Evolutionary conservation across 768 basidiomycete species (phyloP), one percentile per base, ranked within the genome.

Genomic region (Rhodotorula diobovata): DNA sequence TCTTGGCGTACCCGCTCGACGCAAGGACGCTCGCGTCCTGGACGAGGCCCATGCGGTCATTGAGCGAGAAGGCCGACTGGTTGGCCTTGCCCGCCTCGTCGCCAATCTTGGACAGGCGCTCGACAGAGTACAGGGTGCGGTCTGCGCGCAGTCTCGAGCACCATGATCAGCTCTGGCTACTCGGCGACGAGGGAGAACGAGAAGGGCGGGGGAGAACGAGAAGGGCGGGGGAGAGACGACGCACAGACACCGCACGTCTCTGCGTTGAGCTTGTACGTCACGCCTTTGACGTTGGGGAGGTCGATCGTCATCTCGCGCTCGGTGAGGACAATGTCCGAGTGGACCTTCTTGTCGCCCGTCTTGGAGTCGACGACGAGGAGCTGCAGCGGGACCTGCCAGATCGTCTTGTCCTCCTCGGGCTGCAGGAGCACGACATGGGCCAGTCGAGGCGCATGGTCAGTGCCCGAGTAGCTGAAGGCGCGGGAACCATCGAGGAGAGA

Each of bases 341-440:
- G 85, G 59, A 91, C 79, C 21, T 79, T 78, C 12, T 83, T 77
- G 76, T 87, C 86, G 54, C 90, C 89, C 56, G 82, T 80, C 35
- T 82, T 80, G 68, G 86, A 12, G 58, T 59, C 84, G n/a, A 85
- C 83, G 35, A 89, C 87, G 73, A 89, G 78, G 61, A 95, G 80
- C 74, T 85, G 85, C 72, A 97, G 82, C 2, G 95, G 95, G 61
- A 96, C 83, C 62, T 88, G 89, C 94, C 94, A 97, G 68, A 91
- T 84, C 4, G 90, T 94, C 79, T 91, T 83, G 76, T 96, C 92
- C 69, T 96, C 90, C 78, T 90, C 86, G 18, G 86, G 85, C 76
- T 88, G 50, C 15, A 37, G 2, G 14, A 0, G 50, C 25, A n/a
- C 18, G 7, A 9, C 14, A 43, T 12, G 14, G 14, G 41, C 23